phyloP scores from a whole-genome alignment of 345 rosid genomes.

The Cardamine resedifolia region DNA sequence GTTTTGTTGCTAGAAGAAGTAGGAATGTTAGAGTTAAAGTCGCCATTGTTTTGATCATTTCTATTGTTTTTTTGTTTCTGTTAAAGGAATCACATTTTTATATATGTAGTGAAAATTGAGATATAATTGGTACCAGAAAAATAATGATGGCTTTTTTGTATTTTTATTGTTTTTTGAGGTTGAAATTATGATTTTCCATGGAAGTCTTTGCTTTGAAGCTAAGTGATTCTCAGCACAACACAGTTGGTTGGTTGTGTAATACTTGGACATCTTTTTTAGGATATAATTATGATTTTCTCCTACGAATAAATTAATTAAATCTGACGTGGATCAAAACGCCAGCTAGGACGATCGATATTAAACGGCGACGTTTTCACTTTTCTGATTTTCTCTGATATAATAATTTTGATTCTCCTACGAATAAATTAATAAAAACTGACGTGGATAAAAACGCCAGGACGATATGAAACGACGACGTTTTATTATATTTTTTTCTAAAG shows the following conservation, averaged over 20 bases:
- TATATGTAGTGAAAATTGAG: slow-evolving; percentile 1
- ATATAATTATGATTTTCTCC: neutral
- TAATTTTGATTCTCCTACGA: neutral
- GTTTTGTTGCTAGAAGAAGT: slow-evolving; percentile 32
- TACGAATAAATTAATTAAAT: slow-evolving; percentile 2
- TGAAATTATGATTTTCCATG: slow-evolving; percentile 19
- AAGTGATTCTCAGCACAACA: slow-evolving; percentile 34
- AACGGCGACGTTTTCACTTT: neutral
- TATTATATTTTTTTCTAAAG: neutral
- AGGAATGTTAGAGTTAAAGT: slow-evolving; percentile 28
- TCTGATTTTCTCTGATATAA: neutral
- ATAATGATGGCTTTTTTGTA: neutral
- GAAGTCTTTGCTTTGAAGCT: slow-evolving; percentile 56
- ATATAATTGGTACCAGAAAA: slow-evolving; percentile 22
- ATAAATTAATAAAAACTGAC: slow-evolving; percentile 18
- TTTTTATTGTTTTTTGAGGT: neutral
- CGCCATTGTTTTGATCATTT: slow-evolving; percentile 22
- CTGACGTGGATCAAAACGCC: slow-evolving; percentile 13
- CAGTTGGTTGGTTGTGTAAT: slow-evolving; percentile 41
- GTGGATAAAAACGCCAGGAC: slow-evolving; percentile 7
- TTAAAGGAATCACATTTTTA: neutral
- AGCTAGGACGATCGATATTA: neutral
- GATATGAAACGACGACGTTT: neutral
- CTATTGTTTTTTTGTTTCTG: neutral
- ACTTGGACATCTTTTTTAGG: slow-evolving; percentile 18